Conservation (phyloP, 2,329 filamentous ascomycete species). For the Didymella exigua region DNA sequence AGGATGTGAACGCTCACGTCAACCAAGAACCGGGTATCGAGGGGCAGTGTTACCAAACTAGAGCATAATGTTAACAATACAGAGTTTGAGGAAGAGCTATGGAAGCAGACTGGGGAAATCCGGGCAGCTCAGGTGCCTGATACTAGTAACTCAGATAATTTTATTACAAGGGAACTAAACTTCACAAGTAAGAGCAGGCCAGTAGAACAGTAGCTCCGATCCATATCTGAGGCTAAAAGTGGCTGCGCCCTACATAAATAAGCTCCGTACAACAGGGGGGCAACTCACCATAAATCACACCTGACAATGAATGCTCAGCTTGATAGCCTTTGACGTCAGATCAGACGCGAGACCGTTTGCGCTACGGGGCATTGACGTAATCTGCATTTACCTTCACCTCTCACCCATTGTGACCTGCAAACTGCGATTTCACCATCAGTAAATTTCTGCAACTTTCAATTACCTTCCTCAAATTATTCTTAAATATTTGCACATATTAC, state of each 20-base stretch:
- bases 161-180: conserved; percentile 1
- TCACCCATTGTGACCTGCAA: neutral
- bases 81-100: conserved; percentile 26
- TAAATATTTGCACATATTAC: too few species aligned
- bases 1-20: conserved; percentile 1
- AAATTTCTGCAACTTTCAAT: too few species aligned
- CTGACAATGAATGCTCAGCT: neutral
- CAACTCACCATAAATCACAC: too few species aligned
- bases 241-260: neutral
- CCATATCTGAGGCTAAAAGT: neutral
- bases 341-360: neutral
- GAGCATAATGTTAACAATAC: conserved; percentile 14
- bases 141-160: neutral
- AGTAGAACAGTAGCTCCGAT: neutral
- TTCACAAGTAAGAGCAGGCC: neutral
- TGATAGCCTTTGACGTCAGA: neutral
- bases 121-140: neutral
- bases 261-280: neutral
- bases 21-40: conserved; percentile 9
- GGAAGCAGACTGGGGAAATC: conserved; percentile 2
- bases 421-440: neutral
- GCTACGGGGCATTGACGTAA: neutral
- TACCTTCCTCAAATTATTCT: neutral
- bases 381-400: neutral
- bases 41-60: conserved; percentile 20